phyloP scores from a whole-genome alignment of 306 rosid species.

The Lotus japonicus region DNA sequence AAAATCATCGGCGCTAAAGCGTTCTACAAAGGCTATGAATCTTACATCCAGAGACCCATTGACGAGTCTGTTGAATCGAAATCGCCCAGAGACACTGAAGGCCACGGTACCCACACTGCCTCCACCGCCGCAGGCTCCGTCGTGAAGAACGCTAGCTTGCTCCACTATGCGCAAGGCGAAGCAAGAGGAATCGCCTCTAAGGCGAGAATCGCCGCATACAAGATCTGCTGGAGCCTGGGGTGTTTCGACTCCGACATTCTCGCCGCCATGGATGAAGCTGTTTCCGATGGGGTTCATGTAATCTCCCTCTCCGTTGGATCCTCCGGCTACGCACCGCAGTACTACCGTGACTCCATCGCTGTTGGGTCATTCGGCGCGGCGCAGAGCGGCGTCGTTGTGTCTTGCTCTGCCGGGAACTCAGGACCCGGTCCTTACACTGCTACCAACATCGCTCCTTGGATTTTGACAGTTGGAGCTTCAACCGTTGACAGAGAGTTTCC shows the following conservation, averaged over 20 bases:
- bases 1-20: slow-evolving; percentile 73
- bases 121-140: slow-evolving; percentile 69
- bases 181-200: slow-evolving; percentile 90
- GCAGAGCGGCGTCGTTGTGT: slow-evolving; percentile 60
- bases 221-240: slow-evolving; percentile 72
- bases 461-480: slow-evolving; percentile 81
- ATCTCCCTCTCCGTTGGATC: slow-evolving; percentile 90
- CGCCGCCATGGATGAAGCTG: slow-evolving; percentile 94
- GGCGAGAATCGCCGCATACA: slow-evolving; percentile 79
- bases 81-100: slow-evolving; percentile 67
- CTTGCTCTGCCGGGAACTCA: slow-evolving; percentile 79
- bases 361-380: slow-evolving; percentile 70
- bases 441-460: slow-evolving; percentile 88
- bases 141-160: slow-evolving; percentile 61
- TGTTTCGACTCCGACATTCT: slow-evolving; percentile 83
- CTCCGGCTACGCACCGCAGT: slow-evolving; percentile 42
- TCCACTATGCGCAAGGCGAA: slow-evolving; percentile 53
- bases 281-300: slow-evolving; percentile 64
- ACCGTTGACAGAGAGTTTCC: slow-evolving; percentile 79
- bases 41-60: slow-evolving; percentile 36
- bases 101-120: slow-evolving; percentile 83
- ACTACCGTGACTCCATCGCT: slow-evolving; percentile 67
- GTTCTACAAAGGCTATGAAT: slow-evolving; percentile 54
- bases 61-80: slow-evolving; percentile 46
- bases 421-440: slow-evolving; percentile 70